Conservation (phyloP, 2,329 filamentous ascomycete genomes). For the Botrytis tulipae region DNA sequence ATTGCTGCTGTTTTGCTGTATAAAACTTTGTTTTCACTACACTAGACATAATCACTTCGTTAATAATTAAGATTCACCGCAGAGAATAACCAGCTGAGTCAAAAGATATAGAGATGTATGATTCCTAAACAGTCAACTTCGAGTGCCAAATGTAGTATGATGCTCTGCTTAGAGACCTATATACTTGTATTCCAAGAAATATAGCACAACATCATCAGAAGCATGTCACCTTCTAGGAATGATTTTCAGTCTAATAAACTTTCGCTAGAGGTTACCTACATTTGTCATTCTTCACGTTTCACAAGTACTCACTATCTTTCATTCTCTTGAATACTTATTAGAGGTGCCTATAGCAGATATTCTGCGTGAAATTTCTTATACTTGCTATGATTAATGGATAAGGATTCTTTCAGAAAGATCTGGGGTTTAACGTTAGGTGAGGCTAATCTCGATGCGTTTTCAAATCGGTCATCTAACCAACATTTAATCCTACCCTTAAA, state of each 20-base stretch:
- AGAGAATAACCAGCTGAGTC: neutral
- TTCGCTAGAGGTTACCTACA: neutral
- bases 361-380: neutral
- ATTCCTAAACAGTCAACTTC: no score
- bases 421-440: no score
- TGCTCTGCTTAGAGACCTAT: neutral
- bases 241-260: neutral
- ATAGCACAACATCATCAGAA: neutral
- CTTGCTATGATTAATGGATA: neutral
- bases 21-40: accelerated
- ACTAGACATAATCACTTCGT: neutral
- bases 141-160: neutral
- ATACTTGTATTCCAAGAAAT: neutral
- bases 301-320: neutral
- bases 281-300: neutral
- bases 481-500: neutral
- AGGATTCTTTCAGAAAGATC: neutral
- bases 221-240: neutral
- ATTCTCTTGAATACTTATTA: neutral
- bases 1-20: no score
- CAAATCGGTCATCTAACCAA: neutral
- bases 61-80: neutral
- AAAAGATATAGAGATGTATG: neutral
- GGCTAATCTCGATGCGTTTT: neutral
- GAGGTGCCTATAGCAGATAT: neutral